Base-by-base conservation (phyloP, 495 filamentous ascomycete genomes). In the Cercophora scortea region DNA sequence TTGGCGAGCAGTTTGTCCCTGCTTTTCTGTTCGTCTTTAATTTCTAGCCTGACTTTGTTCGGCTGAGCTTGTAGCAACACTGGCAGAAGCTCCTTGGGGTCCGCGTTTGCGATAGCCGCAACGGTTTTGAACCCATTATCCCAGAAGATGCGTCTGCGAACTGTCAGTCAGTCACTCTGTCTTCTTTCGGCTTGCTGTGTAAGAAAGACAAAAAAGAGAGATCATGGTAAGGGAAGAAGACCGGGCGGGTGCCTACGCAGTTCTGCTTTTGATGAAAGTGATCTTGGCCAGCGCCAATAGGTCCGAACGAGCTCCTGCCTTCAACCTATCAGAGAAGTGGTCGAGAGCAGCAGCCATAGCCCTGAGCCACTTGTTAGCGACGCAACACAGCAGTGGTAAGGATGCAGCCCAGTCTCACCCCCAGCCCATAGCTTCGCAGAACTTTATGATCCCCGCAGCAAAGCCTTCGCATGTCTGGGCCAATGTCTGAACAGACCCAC, bases 391-490 rank as follows among this genome's bases (percentile, higher is more conserved):
- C 16, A 51, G 13, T n/a, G 17, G 7, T 32, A 7, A 17, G 39
- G 10, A 5, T 25, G 25, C 25, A 25, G 25, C 25, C 25, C 25
- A 6, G 41, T 61, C 71, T 46, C 48, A 74, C 51, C 83, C 83
- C 84, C 85, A 88, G 4, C 77, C 84, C 83, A 89, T 87, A 12
- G 75, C 73, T 50, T 85, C 77, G 56, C 87, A 90, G 59, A 89
- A 90, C 50, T 82, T 86, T 32, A 88, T 79, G 59, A 87, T 88
- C 3, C 86, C 86, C 3, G 84, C 80, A 1, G 87, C 88, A 58
- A 91, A 91, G 0, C 88, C 88, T 50, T 88, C 79, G 51, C 88
- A 90, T 12, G 84, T 86, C 52, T 86, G 85, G 0, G 85, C 79
- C 10, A 91, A 71, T 17, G 74, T 86, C 59, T 93, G 88, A 5